A percentile compares a stretch with the other conserved stretches of the same genome.
These are phyloP conservation scores for Fomitopsis betulina DNA, from an alignment of 1,284 basidiomycete species.

Conservation along the genomic window DNA sequence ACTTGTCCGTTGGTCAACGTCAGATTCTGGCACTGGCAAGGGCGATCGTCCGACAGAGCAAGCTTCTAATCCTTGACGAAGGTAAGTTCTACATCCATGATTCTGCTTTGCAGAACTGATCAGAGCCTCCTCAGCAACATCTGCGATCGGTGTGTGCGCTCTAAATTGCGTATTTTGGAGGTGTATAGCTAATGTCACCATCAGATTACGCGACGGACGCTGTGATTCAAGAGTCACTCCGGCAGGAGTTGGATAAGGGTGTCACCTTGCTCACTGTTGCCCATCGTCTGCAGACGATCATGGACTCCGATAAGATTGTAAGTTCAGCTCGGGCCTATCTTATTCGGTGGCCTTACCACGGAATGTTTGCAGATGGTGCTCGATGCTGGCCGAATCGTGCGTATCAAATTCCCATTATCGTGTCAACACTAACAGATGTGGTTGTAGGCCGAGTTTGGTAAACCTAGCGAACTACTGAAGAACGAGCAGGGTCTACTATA, in stretches of 20 bases:
- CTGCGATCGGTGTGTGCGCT: conserved; percentile 3
- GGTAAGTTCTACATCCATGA: conserved; percentile 26
- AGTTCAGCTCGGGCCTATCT: conserved; percentile 8
- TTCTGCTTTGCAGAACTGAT: neutral
- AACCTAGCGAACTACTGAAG: conserved; percentile 55
- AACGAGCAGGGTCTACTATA: conserved; percentile 47
- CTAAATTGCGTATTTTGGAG: neutral
- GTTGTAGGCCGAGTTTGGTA: conserved; percentile 49
- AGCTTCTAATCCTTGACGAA: conserved; percentile 61
- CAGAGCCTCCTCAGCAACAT: conserved; percentile 27
- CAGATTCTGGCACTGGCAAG: conserved; percentile 61
- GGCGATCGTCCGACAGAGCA: conserved; percentile 56
- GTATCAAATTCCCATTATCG: neutral
- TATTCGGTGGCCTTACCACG: neutral
- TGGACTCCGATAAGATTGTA: conserved; percentile 44
- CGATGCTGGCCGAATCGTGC: conserved; percentile 24
- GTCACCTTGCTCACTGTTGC: conserved; percentile 60
- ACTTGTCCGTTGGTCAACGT: conserved; percentile 52
- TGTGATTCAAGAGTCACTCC: conserved; percentile 38
- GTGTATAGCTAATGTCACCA: neutral
- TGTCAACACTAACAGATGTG: neutral
- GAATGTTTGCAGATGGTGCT: conserved; percentile 13
- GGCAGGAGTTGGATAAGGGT: conserved; percentile 44
- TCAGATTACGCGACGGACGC: conserved; percentile 19
- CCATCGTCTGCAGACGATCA: conserved; percentile 66